phyloP scores from a whole-genome alignment of 2,329 filamentous ascomycete species.

The Colletotrichum chlorophyti region DNA sequence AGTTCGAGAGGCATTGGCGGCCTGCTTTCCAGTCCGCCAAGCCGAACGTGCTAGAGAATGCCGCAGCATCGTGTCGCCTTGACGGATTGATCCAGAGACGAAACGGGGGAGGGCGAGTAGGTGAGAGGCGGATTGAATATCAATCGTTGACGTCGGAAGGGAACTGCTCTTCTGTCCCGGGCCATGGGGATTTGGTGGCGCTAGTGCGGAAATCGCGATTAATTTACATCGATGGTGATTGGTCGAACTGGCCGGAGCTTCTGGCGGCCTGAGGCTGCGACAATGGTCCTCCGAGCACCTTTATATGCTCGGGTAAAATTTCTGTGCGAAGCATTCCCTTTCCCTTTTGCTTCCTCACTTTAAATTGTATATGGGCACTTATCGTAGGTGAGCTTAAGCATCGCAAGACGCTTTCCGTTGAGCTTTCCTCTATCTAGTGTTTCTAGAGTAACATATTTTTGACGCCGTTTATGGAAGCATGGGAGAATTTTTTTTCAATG shows the following conservation, averaged over 20 bases:
- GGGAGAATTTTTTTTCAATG: constrained; percentile 67
- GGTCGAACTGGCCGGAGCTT: constrained; percentile 34
- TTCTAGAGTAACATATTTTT: constrained; percentile 59
- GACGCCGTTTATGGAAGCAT: constrained; percentile 77
- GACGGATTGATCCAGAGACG: constrained; percentile 53
- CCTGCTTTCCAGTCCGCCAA: constrained; percentile 68
- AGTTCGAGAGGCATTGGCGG: constrained; percentile 70
- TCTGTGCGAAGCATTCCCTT: constrained; percentile 31
- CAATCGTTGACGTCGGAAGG: constrained; percentile 48
- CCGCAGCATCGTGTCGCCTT: constrained; percentile 73
- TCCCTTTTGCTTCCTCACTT: constrained; percentile 50
- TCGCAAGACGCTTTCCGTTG: constrained; percentile 56
- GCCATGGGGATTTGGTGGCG: constrained; percentile 41
- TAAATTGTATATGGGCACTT: constrained; percentile 74
- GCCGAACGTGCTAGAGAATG: constrained; percentile 72
- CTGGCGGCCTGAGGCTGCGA: constrained; percentile 46
- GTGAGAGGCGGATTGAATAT: constrained; percentile 43
- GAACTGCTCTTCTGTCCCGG: constrained; percentile 44
- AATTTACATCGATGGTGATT: constrained; percentile 53
- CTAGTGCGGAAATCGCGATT: constrained; percentile 45
- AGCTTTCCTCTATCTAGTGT: constrained; percentile 78
- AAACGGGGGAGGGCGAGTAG: constrained; percentile 35
- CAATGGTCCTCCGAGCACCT: not conserved
- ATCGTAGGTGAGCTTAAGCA: constrained; percentile 74
- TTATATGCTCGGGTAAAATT: constrained; percentile 26